These are phyloP conservation scores for Chaetomiaceae sp. DNA, from an alignment of 2,329 filamentous ascomycete genomes.

Conservation along the genomic window DNA sequence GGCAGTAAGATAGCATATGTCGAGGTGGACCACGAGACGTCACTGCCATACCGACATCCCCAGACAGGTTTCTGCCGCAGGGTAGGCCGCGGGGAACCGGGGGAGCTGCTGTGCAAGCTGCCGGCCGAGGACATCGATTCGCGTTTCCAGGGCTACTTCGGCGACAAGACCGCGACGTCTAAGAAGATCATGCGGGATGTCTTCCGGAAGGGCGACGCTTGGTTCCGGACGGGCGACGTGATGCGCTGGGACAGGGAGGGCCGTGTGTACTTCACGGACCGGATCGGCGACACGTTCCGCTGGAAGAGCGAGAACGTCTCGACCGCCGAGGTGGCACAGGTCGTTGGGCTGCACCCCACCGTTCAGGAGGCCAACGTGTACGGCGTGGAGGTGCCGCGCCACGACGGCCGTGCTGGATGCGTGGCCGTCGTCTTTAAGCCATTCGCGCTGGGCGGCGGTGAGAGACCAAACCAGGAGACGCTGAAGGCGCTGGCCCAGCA, in stretches of 20 bases:
- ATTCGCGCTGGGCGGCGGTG: constrained; percentile 36
- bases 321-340: constrained; percentile 74
- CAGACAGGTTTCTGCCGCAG: constrained; percentile 62
- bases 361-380: constrained; percentile 82
- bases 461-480: constrained; percentile 35
- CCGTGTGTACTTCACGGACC: constrained; percentile 72
- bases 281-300: constrained; percentile 70
- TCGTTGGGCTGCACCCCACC: constrained; percentile 58
- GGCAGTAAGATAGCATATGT: constrained; percentile 52
- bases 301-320: constrained; percentile 84
- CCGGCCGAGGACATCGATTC: constrained; percentile 56
- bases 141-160: constrained; percentile 77
- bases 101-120: constrained; percentile 69
- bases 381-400: constrained; percentile 69
- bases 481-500: constrained; percentile 58
- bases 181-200: constrained; percentile 71
- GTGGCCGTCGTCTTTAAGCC: constrained; percentile 58
- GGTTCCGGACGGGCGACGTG: constrained; percentile 80
- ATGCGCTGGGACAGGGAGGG: constrained; percentile 66
- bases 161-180: constrained; percentile 62
- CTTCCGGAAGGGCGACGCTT: constrained; percentile 69
- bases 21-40: constrained; percentile 63
- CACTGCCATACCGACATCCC: constrained; percentile 61
- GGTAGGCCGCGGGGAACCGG: constrained; percentile 55
- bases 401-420: constrained; percentile 80